Conservation (phyloP, 768 basidiomycete genomes). For the Suillus tomentosus region DNA sequence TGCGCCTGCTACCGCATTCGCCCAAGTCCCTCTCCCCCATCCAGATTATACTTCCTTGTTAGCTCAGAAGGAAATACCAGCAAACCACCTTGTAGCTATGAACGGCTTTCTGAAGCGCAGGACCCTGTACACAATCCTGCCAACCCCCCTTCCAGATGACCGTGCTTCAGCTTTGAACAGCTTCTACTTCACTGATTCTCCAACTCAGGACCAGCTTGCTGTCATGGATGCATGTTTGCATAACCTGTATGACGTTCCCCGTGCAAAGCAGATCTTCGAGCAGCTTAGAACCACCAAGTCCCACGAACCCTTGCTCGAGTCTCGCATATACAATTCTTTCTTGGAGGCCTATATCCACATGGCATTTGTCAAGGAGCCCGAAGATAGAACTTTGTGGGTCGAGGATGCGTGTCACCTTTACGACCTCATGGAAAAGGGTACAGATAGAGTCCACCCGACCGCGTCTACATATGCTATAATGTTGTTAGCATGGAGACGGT, state of each 20-base stretch:
- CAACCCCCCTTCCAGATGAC: slow-evolving; percentile 63
- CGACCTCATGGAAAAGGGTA: slow-evolving; percentile 50
- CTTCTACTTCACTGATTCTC: slow-evolving; percentile 63
- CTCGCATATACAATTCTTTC: slow-evolving; percentile 62
- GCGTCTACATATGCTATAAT: slow-evolving; percentile 68
- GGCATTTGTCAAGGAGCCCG: slow-evolving; percentile 49
- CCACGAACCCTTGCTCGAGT: slow-evolving; percentile 48
- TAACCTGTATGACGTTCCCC: slow-evolving; percentile 71
- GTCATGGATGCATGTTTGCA: slow-evolving; percentile 85
- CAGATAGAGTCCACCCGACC: slow-evolving; percentile 52
- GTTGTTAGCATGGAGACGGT: slow-evolving; percentile 62
- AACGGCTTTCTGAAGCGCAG: slow-evolving; percentile 52
- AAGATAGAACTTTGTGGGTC: slow-evolving; percentile 55
- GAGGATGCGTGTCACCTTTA: slow-evolving; percentile 65
- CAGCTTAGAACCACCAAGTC: slow-evolving; percentile 49
- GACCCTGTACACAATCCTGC: slow-evolving; percentile 57
- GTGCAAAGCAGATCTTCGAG: slow-evolving; percentile 75
- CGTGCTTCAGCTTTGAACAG: slow-evolving; percentile 42
- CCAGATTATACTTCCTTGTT: slow-evolving; percentile 45
- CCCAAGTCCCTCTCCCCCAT: slow-evolving; percentile 37
- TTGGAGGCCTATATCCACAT: slow-evolving; percentile 64
- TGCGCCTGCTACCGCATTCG: slow-evolving; percentile 54
- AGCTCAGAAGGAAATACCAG: slow-evolving; percentile 22
- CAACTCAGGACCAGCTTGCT: slow-evolving; percentile 67
- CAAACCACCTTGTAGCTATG: slow-evolving; percentile 39